Base-by-base conservation (phyloP, 2,329 filamentous ascomycete species). In the Ambrosiella cleistominuta region DNA sequence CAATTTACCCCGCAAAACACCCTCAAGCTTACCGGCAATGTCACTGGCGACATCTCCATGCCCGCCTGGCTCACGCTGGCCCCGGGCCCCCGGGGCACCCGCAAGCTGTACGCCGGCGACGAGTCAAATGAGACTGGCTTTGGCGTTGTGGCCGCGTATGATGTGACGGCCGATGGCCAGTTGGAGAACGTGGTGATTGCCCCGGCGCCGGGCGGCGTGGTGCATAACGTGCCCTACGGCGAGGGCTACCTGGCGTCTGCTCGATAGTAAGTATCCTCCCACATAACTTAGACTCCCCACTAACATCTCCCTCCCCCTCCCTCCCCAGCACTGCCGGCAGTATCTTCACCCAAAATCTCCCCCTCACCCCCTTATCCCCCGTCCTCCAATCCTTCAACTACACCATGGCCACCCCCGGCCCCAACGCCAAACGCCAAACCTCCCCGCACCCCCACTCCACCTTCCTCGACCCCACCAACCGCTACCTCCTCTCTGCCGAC, bases 361-460 rank as follows among this genome's bases (percentile, higher is more conserved):
- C 72, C 1, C 64, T 73, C 11, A 61, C 62, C 7, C 55, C 61
- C 5, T 62, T 62, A 50, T 65, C 66, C 3, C 62, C 65, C 37
- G 62, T 69, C 12, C 56, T 70, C 3, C 68, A 74, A 60, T 68
- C 67, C 60, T 62, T 71, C 54, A 66, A 68, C 42, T 75, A 72
- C 65, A 71, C 69, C 61, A 69, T 74, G 68, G 61, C 68, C 1
- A 62, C 64, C 7, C 69, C 70, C 0, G 75, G 76, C 0, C 69
- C 75, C 9, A 68, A 70, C 51, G 67, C 73, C 3, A 65, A 63
- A 37, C 73, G 78, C n/a, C 78, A 81, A 65, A 73, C 79, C 59
- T 72, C 70, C 4, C 70, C 77, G 5, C 78, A 81, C 63, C 77
- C 76, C 7, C 78, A 81, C 66, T 71, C 75, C 15, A 72, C 71